Base-by-base conservation (phyloP, 495 filamentous ascomycete species). In the Daldinia childiae region DNA sequence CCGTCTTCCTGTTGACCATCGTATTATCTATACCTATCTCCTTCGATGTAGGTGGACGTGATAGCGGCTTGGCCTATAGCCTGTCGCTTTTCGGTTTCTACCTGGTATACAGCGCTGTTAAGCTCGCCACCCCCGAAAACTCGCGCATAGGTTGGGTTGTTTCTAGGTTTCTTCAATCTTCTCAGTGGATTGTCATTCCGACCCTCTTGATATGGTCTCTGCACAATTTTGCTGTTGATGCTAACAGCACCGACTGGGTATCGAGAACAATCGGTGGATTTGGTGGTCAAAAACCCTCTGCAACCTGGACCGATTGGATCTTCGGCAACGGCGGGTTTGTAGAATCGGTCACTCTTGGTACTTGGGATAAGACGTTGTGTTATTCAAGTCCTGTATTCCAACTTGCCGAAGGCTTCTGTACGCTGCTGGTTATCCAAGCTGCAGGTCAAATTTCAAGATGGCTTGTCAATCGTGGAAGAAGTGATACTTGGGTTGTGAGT, bases 351-450 rank as follows among this genome's bases (percentile, higher is more conserved):
- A 90, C 91, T 11, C 86, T 99, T 69, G 93, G 94, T 9, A 87
- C 87, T 62, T 99, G 95, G 95, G 93, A 97, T 76, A 93, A 90
- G 74, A 80, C 94, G 38, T 81, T 99, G 78, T 87, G 91, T 80
- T 98, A 94, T 85, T 97, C 94, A 19, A 95, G 93, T n/a, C 95
- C 95, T 0, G 85, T 97, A 14, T 99, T 98, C 81, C 95, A 99
- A 76, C 84, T 99, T 29, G 90, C 88, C 39, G 95, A 99, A 80
- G 95, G 95, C 2, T 99, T 99, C 81, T 98, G 95, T 81, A 97
- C 92, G 74, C 80, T 99, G 76, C 81, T 99, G 65, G 95, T 99
- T 56, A 98, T 99, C 60, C 95, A 99, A 79, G 92, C 94, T 14
- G 89, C 91, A 32, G 95, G 95, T 0, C 94, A 97, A 77, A 93